Evolutionary conservation across 2,329 filamentous ascomycete genomes (phyloP).

Genomic region (Xylariaceae sp.): DNA sequence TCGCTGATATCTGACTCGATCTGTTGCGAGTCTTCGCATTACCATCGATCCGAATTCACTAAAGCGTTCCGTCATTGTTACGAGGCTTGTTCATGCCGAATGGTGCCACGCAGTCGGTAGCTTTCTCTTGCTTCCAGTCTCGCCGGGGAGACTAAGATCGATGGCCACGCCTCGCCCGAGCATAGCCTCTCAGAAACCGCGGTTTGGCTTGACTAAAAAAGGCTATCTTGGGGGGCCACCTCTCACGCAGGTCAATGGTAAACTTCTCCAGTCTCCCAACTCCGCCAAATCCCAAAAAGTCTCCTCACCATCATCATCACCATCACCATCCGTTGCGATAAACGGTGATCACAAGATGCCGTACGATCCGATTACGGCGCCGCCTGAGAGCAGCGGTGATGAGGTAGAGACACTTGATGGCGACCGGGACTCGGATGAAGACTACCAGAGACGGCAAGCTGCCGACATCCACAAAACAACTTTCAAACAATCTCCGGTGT

Average conservation of each 20-base stretch:
- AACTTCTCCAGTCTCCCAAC: neutral
- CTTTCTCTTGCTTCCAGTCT: neutral
- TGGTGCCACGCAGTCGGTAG: neutral
- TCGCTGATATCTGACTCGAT: neutral
- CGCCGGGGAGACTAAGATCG: neutral
- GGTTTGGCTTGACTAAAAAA: constrained; percentile 17
- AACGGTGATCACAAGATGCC: constrained; percentile 9
- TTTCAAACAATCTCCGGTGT: constrained; percentile 24
- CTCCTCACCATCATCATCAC: neutral
- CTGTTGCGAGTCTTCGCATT: constrained; percentile 4
- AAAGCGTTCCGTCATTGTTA: neutral
- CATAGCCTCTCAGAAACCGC: neutral
- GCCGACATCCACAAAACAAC: constrained; percentile 34
- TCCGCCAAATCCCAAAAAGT: constrained; percentile 5
- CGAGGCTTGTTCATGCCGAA: neutral
- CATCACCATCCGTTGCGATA: constrained; percentile 11
- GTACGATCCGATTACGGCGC: constrained; percentile 24
- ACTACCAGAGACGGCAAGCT: constrained; percentile 26
- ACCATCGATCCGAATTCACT: neutral
- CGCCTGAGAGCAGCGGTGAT: constrained; percentile 26
- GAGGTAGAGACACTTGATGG: constrained; percentile 20
- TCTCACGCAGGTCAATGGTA: constrained; percentile 13
- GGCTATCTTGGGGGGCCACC: constrained; percentile 12
- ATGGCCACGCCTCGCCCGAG: constrained; percentile 5
- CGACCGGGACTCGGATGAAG: constrained; percentile 23